Base-by-base conservation (phyloP, 176 grass and related monocot species). In the Leersia perrieri region DNA sequence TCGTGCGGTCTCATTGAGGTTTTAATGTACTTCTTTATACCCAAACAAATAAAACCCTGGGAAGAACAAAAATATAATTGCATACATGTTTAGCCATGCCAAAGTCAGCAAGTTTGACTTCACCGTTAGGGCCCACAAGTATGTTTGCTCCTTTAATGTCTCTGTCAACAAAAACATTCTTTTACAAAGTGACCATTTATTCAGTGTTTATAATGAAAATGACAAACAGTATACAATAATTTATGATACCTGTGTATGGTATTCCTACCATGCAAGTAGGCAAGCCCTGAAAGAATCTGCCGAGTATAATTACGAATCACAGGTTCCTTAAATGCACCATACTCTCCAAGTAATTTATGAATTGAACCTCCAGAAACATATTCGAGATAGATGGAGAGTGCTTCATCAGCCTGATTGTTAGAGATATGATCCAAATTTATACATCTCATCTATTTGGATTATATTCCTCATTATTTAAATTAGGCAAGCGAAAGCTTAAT, bases 121-220 rank as follows among this genome's bases (percentile, higher is more conserved):
- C 92, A 69, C 86, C 85, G 58, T 88, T 86, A 66, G 82, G 78
- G 30, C 85, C 91, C 7, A 94, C 91, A 82, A 94, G 88, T 84
- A 94, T 94, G 58, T 90, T 94, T 77, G 91, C 88, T 31, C 91
- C 91, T 88, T 94, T 94, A 64, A 94, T 88, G 74, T 94, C 91
- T 77, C 88, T 94, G 74, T 16, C 45, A 81, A 33, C 1, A 31
- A 57, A 70, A 55, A 58, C n/a, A 25, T 7, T 82, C 30, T 55
- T 85, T 45, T 22, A 77, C 16, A 9, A 70, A 72, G 40, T 31
- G 61, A 77, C 53, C 34, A 62, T 45, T 47, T 22, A 31, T 42
- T 70, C 72, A 76, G 40, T 63, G 51, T 58, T 49, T 5, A 75
- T 23, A 38, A 87, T 75, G 44, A 27, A 72, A 76, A 28, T 47